Percentiles rank a stretch among this genome's conserved stretches.
phyloP scores from a whole-genome alignment of 1,284 basidiomycete genomes.

The Heterobasidion occidentale region DNA sequence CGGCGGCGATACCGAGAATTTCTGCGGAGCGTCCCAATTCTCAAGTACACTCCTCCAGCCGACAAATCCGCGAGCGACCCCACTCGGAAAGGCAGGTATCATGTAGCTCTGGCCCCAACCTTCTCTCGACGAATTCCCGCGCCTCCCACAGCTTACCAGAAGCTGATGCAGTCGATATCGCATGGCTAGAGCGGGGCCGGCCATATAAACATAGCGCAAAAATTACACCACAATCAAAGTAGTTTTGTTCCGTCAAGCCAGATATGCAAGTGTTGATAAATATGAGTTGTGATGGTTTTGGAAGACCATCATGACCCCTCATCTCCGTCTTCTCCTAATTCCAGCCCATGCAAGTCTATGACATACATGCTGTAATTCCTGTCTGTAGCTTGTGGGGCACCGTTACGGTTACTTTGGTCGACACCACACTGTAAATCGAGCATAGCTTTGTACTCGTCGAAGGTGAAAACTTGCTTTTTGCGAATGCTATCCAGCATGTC shows the following conservation, averaged over 20 bases:
- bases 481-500: slow-evolving; percentile 69
- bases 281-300: background rate
- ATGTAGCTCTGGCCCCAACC: slow-evolving; percentile 23
- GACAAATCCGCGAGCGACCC: slow-evolving; percentile 2
- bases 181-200: slow-evolving; percentile 23
- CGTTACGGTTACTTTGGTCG: slow-evolving; percentile 46
- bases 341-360: slow-evolving; percentile 75
- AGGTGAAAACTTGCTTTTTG: slow-evolving; percentile 59
- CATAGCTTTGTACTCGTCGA: slow-evolving; percentile 90
- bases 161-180: slow-evolving; percentile 21
- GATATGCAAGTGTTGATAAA: background rate
- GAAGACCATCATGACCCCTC: background rate
- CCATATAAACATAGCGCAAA: no score
- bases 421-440: slow-evolving; percentile 82
- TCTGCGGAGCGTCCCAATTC: slow-evolving; percentile 46
- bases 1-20: slow-evolving; percentile 59
- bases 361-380: slow-evolving; percentile 73
- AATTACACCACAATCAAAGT: no score
- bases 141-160: slow-evolving; percentile 12
- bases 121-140: slow-evolving; percentile 13
- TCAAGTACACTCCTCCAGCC: slow-evolving; percentile 26
- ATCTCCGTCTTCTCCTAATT: slow-evolving; percentile 41
- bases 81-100: slow-evolving; percentile 14
- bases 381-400: slow-evolving; percentile 45
- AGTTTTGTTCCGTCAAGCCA: background rate